Conservation (phyloP, 139 green algal genomes). For the Micromonas commoda region DNA sequence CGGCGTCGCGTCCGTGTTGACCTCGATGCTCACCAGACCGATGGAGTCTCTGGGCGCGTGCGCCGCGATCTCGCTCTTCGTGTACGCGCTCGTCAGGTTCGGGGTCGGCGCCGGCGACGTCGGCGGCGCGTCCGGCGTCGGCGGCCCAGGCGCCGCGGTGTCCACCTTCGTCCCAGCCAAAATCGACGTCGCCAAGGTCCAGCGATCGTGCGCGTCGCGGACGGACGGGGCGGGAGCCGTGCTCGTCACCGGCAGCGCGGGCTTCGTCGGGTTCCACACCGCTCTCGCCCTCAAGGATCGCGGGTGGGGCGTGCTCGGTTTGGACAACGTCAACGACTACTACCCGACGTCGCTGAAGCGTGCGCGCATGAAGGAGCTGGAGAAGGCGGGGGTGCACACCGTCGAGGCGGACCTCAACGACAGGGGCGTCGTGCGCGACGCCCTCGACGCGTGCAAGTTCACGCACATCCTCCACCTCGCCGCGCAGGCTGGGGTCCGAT, state of each 20-base stretch:
- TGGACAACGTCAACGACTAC: constrained; percentile 85
- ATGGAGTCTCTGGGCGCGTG: too few relatives aligned
- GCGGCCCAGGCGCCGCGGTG: neutral
- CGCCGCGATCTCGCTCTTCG: too few relatives aligned
- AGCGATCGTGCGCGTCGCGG: neutral
- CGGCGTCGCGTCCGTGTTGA: too few relatives aligned
- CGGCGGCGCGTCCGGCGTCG: neutral
- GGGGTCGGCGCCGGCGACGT: neutral
- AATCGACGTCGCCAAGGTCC: neutral
- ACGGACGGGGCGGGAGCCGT: constrained; percentile 25
- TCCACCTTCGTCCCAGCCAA: neutral
- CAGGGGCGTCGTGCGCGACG: constrained; percentile 37
- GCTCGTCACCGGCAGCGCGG: constrained; percentile 52
- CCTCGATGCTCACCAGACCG: too few relatives aligned
- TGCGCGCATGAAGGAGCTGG: constrained; percentile 41
- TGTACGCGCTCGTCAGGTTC: neutral
- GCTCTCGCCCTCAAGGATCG: constrained; percentile 40
- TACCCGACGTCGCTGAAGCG: constrained; percentile 64
- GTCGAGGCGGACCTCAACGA: constrained; percentile 67
- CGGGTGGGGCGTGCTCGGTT: constrained; percentile 57
- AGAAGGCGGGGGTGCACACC: constrained; percentile 27
- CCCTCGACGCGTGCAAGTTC: constrained; percentile 58
- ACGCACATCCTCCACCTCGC: constrained; percentile 74
- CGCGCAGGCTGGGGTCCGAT: constrained; percentile 70
- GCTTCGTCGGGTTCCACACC: constrained; percentile 67